phyloP scores from a whole-genome alignment of 2,329 filamentous ascomycete species.

The Nectriaceae sp. region DNA sequence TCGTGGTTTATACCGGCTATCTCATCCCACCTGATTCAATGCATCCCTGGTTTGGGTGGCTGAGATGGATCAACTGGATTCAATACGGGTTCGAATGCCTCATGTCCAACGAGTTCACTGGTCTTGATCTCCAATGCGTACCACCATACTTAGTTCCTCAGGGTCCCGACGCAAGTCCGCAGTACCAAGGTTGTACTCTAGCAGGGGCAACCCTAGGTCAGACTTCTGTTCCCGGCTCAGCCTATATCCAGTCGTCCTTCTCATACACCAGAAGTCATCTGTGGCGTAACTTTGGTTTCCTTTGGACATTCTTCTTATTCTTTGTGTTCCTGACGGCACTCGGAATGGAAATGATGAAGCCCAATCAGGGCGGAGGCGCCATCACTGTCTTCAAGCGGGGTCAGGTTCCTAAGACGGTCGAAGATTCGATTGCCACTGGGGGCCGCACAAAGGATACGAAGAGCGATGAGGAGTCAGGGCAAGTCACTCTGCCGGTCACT shows the following conservation, averaged over 20 bases:
- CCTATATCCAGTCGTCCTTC: slow-evolving; percentile 56
- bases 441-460: slow-evolving; percentile 37
- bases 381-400: slow-evolving; percentile 65
- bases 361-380: slow-evolving; percentile 59
- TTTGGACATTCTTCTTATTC: slow-evolving; percentile 73
- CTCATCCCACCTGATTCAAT: slow-evolving; percentile 59
- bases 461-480: slow-evolving; percentile 53
- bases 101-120: slow-evolving; percentile 64
- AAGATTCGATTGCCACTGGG: slow-evolving; percentile 57
- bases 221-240: slow-evolving; percentile 52
- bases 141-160: slow-evolving; percentile 59
- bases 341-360: slow-evolving; percentile 67
- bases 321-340: slow-evolving; percentile 73
- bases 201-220: slow-evolving; percentile 47
- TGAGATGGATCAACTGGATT: slow-evolving; percentile 66
- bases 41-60: slow-evolving; percentile 65
- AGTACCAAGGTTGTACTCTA: slow-evolving; percentile 57
- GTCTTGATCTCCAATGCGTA: slow-evolving; percentile 58
- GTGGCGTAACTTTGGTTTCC: slow-evolving; percentile 78
- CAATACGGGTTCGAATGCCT: slow-evolving; percentile 72
- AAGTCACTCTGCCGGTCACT: slow-evolving; percentile 24
- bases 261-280: slow-evolving; percentile 58
- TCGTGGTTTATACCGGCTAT: slow-evolving; percentile 71
- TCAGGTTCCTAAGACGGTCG: slow-evolving; percentile 59
- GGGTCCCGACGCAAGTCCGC: slow-evolving; percentile 29